Evolutionary conservation across 345 rosid species (phyloP).

Genomic region (Laguncularia racemosa): DNA sequence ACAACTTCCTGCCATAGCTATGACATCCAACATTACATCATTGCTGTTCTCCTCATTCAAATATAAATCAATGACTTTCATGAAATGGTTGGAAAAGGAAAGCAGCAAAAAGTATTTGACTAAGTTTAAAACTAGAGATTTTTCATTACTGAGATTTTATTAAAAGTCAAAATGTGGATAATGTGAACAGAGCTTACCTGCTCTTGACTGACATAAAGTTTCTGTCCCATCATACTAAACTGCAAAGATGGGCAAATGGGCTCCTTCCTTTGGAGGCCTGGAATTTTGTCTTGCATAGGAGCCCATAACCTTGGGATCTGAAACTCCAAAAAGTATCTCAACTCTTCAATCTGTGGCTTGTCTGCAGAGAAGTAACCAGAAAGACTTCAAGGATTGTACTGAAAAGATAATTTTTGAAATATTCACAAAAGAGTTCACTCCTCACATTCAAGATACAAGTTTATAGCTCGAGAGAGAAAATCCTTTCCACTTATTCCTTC

Average conservation of each 20-base stretch:
- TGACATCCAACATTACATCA: no score
- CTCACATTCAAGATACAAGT: slow-evolving; percentile 68
- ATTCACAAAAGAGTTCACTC: slow-evolving; percentile 5
- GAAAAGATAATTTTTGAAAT: slow-evolving; percentile 4
- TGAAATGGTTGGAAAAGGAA: no score
- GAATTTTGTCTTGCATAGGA: slow-evolving; percentile 47
- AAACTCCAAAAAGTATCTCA: slow-evolving; percentile 67
- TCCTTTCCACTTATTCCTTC: slow-evolving; percentile 57
- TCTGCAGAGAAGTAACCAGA: slow-evolving; percentile 26
- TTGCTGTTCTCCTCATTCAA: no score
- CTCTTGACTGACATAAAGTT: slow-evolving; percentile 61
- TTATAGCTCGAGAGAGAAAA: slow-evolving; percentile 52
- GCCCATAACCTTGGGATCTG: slow-evolving; percentile 70
- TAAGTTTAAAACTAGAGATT: no score
- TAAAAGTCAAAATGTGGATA: background rate
- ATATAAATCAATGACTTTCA: no score
- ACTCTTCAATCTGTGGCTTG: slow-evolving; percentile 69
- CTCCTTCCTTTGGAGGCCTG: slow-evolving; percentile 65
- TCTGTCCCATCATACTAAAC: slow-evolving; percentile 77
- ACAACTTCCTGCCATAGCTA: no score
- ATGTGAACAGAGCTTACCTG: slow-evolving; percentile 35
- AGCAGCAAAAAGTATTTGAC: no score
- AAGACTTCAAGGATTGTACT: background rate
- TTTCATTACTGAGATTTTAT: no score
- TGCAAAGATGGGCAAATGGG: slow-evolving; percentile 75